phyloP scores from a whole-genome alignment of 768 basidiomycete species.

The Trametes gibbosa region DNA sequence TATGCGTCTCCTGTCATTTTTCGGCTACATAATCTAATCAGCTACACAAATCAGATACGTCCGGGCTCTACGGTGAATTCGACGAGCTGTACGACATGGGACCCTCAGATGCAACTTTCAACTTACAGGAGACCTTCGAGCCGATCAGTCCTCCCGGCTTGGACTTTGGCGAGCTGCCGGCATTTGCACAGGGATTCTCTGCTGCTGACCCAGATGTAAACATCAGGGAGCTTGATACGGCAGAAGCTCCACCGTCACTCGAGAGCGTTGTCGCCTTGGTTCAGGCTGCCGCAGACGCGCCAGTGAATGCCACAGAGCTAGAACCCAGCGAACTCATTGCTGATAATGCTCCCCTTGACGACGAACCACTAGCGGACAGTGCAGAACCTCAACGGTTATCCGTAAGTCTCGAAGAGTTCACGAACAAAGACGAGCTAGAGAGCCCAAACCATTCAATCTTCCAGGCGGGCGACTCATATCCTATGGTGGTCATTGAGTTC shows the following conservation, averaged over 20 bases:
- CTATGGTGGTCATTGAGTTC: neutral
- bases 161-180: slow-evolving; percentile 21
- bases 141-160: slow-evolving; percentile 10
- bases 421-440: neutral
- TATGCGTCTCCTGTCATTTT: no score
- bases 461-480: neutral
- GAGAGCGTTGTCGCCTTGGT: neutral
- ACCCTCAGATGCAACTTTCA: neutral
- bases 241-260: neutral
- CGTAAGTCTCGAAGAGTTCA: slow-evolving; percentile 2
- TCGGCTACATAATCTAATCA: no score
- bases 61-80: slow-evolving; percentile 2
- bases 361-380: no score
- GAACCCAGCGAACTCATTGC: no score
- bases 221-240: neutral
- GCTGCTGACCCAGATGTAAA: neutral
- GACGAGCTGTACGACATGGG: slow-evolving; percentile 9
- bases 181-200: neutral
- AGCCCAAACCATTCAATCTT: neutral
- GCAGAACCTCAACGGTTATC: neutral
- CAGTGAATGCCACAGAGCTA: no score
- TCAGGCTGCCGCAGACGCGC: neutral
- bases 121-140: slow-evolving; percentile 12
- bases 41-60: neutral
- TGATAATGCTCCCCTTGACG: no score